These are phyloP conservation scores for Coriolopsis trogii DNA, from an alignment of 1,284 basidiomycete genomes.

Conservation along the genomic window DNA sequence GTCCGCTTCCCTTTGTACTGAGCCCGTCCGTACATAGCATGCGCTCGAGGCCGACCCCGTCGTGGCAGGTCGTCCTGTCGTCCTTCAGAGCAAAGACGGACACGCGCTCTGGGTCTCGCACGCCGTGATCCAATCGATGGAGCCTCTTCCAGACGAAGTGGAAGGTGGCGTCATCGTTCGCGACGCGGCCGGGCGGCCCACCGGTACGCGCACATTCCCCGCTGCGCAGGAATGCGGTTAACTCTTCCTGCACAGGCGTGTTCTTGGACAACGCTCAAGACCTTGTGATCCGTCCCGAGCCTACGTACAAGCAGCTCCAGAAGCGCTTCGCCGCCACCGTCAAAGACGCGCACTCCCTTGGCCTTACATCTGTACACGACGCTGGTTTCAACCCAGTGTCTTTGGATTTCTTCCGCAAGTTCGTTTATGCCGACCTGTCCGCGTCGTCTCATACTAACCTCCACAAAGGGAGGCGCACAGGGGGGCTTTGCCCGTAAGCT, in stretches of 20 bases:
- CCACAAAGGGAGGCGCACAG: background rate
- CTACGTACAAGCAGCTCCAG: conserved; percentile 66
- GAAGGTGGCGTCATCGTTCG: conserved; percentile 84
- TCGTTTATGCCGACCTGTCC: conserved; percentile 12
- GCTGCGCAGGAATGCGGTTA: conserved; percentile 19
- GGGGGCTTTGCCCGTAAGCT: background rate
- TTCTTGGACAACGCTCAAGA: conserved; percentile 76
- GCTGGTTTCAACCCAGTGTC: conserved; percentile 74
- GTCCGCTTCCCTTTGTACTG: background rate
- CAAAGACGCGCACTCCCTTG: conserved; percentile 67
- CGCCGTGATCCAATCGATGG: conserved; percentile 57
- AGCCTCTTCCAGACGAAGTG: conserved; percentile 64
- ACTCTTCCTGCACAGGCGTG: conserved; percentile 50
- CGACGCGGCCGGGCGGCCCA: conserved; percentile 70
- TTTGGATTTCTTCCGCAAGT: conserved; percentile 76
- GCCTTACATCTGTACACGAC: conserved; percentile 85
- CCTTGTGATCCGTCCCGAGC: conserved; percentile 61
- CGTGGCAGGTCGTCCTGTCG: conserved; percentile 68
- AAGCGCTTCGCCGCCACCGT: conserved; percentile 68
- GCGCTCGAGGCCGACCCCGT: conserved; percentile 75
- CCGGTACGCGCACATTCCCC: conserved; percentile 51
- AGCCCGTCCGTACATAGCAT: conserved; percentile 43
- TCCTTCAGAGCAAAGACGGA: conserved; percentile 84
- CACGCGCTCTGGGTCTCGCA: conserved; percentile 89
- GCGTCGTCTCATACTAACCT: background rate